A percentile compares a stretch with the other conserved stretches of the same genome.
Evolutionary conservation across 2,329 filamentous ascomycete species (phyloP).

Genomic region (Helminthosporium solani): DNA sequence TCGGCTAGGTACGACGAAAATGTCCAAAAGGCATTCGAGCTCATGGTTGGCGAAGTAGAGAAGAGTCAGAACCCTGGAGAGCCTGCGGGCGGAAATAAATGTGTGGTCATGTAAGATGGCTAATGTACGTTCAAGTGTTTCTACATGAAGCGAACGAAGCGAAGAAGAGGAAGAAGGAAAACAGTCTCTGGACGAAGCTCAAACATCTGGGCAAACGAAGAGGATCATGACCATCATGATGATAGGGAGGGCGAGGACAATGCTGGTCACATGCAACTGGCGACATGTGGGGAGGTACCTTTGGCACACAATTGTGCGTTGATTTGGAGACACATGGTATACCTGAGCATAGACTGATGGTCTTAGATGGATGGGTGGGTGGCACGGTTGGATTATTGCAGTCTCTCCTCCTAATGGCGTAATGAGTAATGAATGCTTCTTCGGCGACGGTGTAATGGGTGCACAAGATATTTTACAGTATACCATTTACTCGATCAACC

Average conservation of each 20-base stretch:
- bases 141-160: conserved; percentile 5
- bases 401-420: conserved; percentile 20
- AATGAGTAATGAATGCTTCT: conserved; percentile 23
- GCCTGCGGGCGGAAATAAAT: conserved; percentile 77
- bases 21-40: conserved; percentile 86
- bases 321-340: not conserved
- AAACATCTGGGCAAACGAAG: not conserved
- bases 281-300: no score
- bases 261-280: no score
- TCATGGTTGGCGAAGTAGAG: conserved; percentile 93
- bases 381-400: conserved; percentile 3
- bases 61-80: conserved; percentile 89
- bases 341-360: not conserved
- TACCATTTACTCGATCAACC: no score
- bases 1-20: conserved; percentile 94
- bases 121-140: conserved; percentile 15
- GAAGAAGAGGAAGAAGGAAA: not conserved
- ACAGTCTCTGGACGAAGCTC: not conserved
- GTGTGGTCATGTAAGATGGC: conserved; percentile 71
- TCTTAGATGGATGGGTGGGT: conserved; percentile 6
- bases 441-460: conserved; percentile 26
- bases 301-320: no score
- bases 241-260: no score
- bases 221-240: no score
- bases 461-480: no score